These are phyloP conservation scores for Vigna nakashimae DNA, from an alignment of 306 rosid genomes.

Conservation along the genomic window DNA sequence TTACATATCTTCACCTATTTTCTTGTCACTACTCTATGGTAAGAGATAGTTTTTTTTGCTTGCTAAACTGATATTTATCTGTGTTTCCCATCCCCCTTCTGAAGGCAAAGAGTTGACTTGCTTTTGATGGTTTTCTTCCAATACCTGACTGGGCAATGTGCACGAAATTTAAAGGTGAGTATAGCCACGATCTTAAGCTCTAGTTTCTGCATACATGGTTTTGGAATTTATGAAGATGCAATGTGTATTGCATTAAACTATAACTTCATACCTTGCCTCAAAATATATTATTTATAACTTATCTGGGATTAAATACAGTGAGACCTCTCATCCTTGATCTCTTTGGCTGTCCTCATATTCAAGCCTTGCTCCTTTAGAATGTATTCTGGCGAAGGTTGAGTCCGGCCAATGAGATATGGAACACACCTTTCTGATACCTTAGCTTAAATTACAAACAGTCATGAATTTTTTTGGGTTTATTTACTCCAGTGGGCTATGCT, in stretches of 20 bases:
- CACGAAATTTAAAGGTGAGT: too few species aligned
- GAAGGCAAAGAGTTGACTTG: too few species aligned
- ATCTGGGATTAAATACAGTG: slow-evolving; percentile 12
- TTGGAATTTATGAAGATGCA: slow-evolving; percentile 35
- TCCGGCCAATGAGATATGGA: slow-evolving; percentile 6
- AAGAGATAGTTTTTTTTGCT: too few species aligned
- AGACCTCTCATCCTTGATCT: background rate
- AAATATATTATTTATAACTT: slow-evolving; percentile 12
- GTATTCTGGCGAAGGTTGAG: slow-evolving; percentile 7
- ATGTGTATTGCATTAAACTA: background rate
- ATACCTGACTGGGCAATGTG: too few species aligned
- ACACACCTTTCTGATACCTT: background rate
- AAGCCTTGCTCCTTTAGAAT: background rate
- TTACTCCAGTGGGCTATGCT: slow-evolving; percentile 41
- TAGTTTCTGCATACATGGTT: too few species aligned
- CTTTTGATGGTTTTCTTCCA: too few species aligned
- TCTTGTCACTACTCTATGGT: too few species aligned
- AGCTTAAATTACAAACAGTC: background rate
- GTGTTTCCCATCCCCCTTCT: too few species aligned
- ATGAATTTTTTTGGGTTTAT: slow-evolving; percentile 25
- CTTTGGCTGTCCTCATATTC: slow-evolving; percentile 7
- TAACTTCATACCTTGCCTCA: slow-evolving; percentile 21
- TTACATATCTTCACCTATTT: too few species aligned
- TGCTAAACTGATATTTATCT: too few species aligned
- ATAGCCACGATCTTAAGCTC: too few species aligned